Percentiles rank a stretch among this genome's conserved stretches.
These are phyloP conservation scores for Amylostereum areolatum DNA, from an alignment of 1,284 basidiomycete genomes.

Conservation along the genomic window DNA sequence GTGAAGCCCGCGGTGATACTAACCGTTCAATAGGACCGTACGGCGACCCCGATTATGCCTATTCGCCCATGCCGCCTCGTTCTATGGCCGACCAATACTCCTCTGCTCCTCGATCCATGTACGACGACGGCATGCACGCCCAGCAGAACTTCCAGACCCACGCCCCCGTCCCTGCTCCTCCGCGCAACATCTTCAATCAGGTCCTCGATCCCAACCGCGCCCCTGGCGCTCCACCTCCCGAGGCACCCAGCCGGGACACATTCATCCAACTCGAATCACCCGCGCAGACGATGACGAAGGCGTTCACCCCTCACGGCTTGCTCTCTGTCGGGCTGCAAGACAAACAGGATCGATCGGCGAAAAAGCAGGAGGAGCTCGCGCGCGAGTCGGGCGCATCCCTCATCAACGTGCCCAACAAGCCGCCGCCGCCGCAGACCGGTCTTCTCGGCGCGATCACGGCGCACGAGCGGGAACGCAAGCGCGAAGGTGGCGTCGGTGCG, in stretches of 20 bases:
- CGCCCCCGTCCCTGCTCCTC: conserved; percentile 35
- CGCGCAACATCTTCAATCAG: conserved; percentile 80
- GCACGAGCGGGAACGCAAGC: conserved; percentile 90
- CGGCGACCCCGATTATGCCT: conserved; percentile 8
- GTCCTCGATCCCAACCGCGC: conserved; percentile 68
- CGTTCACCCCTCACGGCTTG: conserved; percentile 90
- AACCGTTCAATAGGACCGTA: not conserved
- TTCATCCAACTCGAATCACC: conserved; percentile 81
- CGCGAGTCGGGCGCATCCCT: conserved; percentile 85
- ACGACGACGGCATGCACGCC: conserved; percentile 29
- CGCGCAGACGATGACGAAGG: conserved; percentile 78
- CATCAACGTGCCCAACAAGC: conserved; percentile 91
- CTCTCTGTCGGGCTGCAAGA: conserved; percentile 94
- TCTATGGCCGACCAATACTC: conserved; percentile 37
- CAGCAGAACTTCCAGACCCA: conserved; percentile 19
- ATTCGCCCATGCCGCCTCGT: conserved; percentile 25
- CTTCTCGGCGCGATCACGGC: conserved; percentile 93
- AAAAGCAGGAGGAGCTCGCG: conserved; percentile 89
- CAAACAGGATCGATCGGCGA: conserved; percentile 92
- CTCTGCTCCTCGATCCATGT: conserved; percentile 31
- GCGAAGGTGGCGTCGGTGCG: conserved; percentile 92
- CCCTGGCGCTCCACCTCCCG: conserved; percentile 24
- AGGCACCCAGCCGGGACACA: conserved; percentile 45
- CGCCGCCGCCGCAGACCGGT: conserved; percentile 92
- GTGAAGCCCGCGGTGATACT: not conserved